phyloP scores from a whole-genome alignment of 176 grass and related monocot genomes.

The Juncus effusus region DNA sequence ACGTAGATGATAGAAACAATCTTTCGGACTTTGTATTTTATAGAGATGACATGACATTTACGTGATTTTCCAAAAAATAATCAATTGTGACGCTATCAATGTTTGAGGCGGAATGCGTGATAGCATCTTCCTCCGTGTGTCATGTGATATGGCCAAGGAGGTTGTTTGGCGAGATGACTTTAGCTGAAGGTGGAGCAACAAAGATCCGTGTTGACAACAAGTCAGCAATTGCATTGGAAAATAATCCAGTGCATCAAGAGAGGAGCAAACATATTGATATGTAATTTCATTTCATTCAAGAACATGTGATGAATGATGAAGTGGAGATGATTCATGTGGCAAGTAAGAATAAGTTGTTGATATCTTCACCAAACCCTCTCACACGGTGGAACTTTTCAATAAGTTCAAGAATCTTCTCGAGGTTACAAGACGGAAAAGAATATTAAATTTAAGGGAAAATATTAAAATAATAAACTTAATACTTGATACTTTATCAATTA shows the following conservation, averaged over 20 bases:
- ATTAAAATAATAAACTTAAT: neutral
- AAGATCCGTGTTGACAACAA: neutral
- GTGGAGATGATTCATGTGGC: no score
- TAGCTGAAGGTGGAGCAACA: neutral
- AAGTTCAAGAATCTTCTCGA: neutral
- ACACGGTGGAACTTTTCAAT: neutral
- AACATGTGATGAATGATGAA: no score
- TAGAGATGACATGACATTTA: no score
- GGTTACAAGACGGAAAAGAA: neutral
- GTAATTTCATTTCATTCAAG: neutral
- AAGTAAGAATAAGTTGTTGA: neutral
- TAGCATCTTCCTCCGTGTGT: neutral
- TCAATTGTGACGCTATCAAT: no score
- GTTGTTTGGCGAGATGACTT: neutral
- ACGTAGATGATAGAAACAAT: neutral
- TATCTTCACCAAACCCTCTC: neutral
- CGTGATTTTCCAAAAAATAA: no score
- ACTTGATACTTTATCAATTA: no score
- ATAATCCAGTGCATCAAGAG: neutral
- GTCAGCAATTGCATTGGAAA: neutral
- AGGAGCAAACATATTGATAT: neutral
- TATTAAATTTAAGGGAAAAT: conserved; percentile 2
- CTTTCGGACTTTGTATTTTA: conserved; percentile 2
- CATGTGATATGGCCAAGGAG: neutral
- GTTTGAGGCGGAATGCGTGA: neutral